These are phyloP conservation scores for Podila minutissima DNA, from an alignment of 192 early-diverging fungal species.

Conservation along the genomic window DNA sequence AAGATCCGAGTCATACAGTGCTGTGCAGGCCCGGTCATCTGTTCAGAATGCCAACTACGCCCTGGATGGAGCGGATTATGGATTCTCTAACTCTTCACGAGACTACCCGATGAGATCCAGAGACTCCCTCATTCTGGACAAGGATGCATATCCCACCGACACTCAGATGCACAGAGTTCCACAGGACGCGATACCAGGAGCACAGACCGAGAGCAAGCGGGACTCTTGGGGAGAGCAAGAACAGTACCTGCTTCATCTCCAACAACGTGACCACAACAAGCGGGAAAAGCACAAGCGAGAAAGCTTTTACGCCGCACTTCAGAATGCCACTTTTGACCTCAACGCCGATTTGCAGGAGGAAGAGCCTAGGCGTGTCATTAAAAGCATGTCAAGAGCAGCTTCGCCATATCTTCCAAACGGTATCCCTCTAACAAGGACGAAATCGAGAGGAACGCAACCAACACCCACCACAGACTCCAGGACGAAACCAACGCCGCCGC, in stretches of 20 bases:
- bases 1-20: conserved; percentile 37
- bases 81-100: neutral
- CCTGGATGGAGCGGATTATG: conserved; percentile 9
- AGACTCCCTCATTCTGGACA: conserved; percentile 2
- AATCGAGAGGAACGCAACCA: conserved; percentile 18
- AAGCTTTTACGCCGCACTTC: conserved; percentile 42
- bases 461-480: conserved; percentile 17
- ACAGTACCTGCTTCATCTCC: conserved; percentile 2
- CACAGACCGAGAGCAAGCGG: neutral
- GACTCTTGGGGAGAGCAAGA: conserved; percentile 26
- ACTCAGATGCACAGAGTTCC: neutral
- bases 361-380: conserved; percentile 8
- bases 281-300: conserved; percentile 48
- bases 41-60: conserved; percentile 19
- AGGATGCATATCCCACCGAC: conserved; percentile 1
- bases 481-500: conserved; percentile 20
- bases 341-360: conserved; percentile 12
- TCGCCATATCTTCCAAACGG: conserved; percentile 30
- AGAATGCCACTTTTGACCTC: conserved; percentile 6
- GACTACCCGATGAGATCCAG: conserved; percentile 24
- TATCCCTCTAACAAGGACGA: conserved; percentile 15
- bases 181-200: neutral
- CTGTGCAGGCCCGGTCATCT: conserved; percentile 28
- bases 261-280: conserved; percentile 6
- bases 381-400: conserved; percentile 8